phyloP scores from a whole-genome alignment of 306 rosid genomes.

The Lotus japonicus region DNA sequence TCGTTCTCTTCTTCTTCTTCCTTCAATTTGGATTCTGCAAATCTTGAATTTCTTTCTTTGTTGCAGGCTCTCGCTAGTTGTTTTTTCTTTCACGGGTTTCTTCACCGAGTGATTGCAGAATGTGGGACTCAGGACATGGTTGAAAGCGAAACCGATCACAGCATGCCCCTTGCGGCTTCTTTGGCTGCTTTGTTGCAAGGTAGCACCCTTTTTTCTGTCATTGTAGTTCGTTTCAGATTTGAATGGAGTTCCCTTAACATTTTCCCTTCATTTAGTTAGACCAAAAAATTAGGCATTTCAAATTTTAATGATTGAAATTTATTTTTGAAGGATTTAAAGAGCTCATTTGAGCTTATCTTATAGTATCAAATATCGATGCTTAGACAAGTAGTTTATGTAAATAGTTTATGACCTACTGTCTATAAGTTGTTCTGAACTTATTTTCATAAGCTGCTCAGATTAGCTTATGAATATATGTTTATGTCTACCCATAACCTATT shows the following conservation, averaged over 20 bases:
- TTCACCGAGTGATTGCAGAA: constrained; percentile 42
- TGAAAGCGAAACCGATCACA: not conserved
- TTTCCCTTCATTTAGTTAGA: too few relatives aligned
- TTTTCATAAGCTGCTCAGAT: too few relatives aligned
- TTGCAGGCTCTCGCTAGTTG: constrained; percentile 85
- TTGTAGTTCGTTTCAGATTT: not conserved
- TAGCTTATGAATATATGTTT: too few relatives aligned
- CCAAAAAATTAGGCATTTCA: too few relatives aligned
- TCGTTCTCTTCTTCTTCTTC: not conserved
- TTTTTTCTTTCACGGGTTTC: constrained; percentile 55
- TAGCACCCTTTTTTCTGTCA: constrained; percentile 11
- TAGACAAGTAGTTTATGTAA: too few relatives aligned
- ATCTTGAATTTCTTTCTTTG: not conserved
- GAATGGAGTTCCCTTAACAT: not conserved
- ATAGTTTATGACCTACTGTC: too few relatives aligned
- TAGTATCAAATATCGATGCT: too few relatives aligned
- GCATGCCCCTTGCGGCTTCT: constrained; percentile 61
- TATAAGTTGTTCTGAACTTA: too few relatives aligned
- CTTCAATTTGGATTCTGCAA: not conserved
- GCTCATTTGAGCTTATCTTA: too few relatives aligned
- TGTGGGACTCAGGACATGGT: constrained; percentile 35
- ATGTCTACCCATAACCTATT: too few relatives aligned
- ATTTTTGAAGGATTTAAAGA: too few relatives aligned
- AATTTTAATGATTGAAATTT: too few relatives aligned
- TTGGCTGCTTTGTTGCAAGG: constrained; percentile 64